Conservation (phyloP, 768 basidiomycete genomes). For the Podaxis pistillaris region DNA sequence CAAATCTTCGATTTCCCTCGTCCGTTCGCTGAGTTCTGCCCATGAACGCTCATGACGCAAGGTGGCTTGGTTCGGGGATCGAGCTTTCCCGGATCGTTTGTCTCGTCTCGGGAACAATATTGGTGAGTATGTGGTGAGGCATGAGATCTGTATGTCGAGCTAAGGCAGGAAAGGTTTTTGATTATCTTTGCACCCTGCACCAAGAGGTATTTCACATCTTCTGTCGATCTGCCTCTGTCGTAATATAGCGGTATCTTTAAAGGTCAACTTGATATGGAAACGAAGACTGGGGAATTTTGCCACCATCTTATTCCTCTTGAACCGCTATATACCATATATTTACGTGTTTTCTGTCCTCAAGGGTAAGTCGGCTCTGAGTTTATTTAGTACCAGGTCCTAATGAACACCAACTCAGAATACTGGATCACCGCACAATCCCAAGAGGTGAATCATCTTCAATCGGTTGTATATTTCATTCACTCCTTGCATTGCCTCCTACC, state of each 20-base stretch:
- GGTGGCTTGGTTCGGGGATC: not conserved
- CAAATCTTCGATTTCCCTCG: not conserved
- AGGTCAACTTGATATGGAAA: constrained; percentile 11
- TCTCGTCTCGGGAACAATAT: not conserved
- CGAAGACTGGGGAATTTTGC: constrained; percentile 8
- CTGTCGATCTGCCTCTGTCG: not conserved
- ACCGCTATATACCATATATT: not conserved
- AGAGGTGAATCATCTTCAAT: not conserved
- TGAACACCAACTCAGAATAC: not conserved
- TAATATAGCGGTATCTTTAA: constrained; percentile 23
- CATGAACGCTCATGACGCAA: not conserved
- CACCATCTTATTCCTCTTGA: not conserved
- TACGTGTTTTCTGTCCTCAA: not conserved
- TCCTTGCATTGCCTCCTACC: not conserved
- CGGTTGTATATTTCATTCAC: not conserved
- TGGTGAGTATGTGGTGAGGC: not conserved
- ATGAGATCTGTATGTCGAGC: too few relatives aligned
- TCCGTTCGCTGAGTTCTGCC: not conserved
- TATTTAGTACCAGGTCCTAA: not conserved
- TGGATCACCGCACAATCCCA: not conserved
- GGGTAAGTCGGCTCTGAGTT: not conserved
- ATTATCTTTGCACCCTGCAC: constrained; percentile 1
- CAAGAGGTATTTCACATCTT: not conserved
- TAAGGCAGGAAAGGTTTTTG: not conserved
- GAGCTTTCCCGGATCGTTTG: not conserved